These are phyloP conservation scores for Panicum virgatum DNA, from an alignment of 202 grass and related monocot species.

Conservation along the genomic window DNA sequence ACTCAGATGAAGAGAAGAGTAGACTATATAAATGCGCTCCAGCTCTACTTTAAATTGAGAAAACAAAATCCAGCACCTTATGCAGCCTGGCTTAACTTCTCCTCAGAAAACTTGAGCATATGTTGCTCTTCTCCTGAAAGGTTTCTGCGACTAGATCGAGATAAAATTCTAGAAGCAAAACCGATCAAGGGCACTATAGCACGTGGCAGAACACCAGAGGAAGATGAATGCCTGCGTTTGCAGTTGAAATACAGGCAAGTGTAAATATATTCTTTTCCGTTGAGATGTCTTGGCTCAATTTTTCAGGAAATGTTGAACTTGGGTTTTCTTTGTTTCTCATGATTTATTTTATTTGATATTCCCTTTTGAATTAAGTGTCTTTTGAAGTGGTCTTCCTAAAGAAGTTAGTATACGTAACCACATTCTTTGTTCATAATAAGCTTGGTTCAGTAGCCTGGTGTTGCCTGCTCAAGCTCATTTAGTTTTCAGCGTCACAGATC, in stretches of 20 bases:
- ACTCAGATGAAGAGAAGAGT: constrained; percentile 78
- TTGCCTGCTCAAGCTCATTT: neutral
- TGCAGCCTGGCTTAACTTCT: constrained; percentile 96
- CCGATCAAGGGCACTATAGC: constrained; percentile 98
- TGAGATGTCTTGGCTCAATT: neutral
- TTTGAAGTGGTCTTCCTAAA: neutral
- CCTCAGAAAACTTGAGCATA: constrained; percentile 71
- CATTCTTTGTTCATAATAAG: neutral
- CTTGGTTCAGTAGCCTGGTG: neutral
- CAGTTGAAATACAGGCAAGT: constrained; percentile 92
- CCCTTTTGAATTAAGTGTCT: neutral
- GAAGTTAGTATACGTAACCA: neutral
- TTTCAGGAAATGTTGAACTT: constrained; percentile 6
- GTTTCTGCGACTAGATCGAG: constrained; percentile 72
- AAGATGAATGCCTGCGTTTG: constrained; percentile 80
- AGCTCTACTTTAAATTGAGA: constrained; percentile 77
- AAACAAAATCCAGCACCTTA: constrained; percentile 93
- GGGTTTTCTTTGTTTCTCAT: neutral
- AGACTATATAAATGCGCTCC: constrained; percentile 57
- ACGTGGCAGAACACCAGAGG: constrained; percentile 76
- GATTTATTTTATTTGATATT: constrained; percentile 14
- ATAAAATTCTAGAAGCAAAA: constrained; percentile 81
- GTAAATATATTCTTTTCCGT: constrained; percentile 22
- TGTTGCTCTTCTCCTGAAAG: constrained; percentile 95
- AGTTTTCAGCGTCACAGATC: neutral